A percentile compares a stretch with the other conserved stretches of the same genome.
Evolutionary conservation across 2,329 filamentous ascomycete species (phyloP).

Genomic region (Periconia macrospinosa): DNA sequence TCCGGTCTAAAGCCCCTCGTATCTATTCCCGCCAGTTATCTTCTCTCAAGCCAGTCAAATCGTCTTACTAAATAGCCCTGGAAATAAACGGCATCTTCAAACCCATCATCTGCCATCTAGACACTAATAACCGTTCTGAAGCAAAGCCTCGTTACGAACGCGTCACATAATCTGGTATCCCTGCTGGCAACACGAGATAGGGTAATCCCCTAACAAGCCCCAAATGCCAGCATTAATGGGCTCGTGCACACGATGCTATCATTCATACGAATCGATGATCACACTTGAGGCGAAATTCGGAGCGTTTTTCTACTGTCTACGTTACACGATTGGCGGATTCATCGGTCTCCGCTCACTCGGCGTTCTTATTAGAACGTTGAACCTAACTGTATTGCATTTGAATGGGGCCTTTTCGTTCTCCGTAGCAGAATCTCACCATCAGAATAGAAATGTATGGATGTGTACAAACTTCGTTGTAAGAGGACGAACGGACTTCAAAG

Average conservation of each 20-base stretch:
- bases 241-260: constrained; percentile 7
- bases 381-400: constrained; percentile 13
- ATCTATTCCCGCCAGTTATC: constrained; percentile 4
- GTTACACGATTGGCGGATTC: constrained; percentile 15
- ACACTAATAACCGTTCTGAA: neutral
- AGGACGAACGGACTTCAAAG: constrained; percentile 15
- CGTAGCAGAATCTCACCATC: constrained; percentile 13
- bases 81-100: neutral
- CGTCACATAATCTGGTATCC: constrained; percentile 5
- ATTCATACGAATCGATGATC: constrained; percentile 1
- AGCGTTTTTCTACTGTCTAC: constrained; percentile 13
- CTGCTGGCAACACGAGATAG: constrained; percentile 15
- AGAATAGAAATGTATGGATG: constrained; percentile 20
- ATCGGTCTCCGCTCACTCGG: constrained; percentile 12
- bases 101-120: neutral
- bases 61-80: constrained; percentile 3
- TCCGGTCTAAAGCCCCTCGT: constrained; percentile 5
- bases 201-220: constrained; percentile 16
- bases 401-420: constrained; percentile 6
- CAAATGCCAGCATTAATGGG: constrained; percentile 5
- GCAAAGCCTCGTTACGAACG: constrained; percentile 2
- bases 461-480: constrained; percentile 6
- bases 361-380: constrained; percentile 13
- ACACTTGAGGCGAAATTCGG: constrained; percentile 9
- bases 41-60: constrained; percentile 7